A percentile compares a stretch with the other conserved stretches of the same genome.
Conservation (phyloP, 2,329 filamentous ascomycete genomes). For the Penicillium sclerotigenum region DNA sequence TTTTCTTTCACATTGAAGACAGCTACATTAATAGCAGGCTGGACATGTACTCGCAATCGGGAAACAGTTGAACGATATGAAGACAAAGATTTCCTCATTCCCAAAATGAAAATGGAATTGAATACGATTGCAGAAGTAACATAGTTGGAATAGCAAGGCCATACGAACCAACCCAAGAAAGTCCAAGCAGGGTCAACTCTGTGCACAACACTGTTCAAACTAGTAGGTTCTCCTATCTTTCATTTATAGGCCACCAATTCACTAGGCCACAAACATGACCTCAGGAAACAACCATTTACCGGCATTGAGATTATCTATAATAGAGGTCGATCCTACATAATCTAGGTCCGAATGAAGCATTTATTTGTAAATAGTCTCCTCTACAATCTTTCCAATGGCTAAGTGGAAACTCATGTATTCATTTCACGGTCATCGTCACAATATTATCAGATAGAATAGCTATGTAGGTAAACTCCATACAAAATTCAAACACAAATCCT, state of each 20-base stretch:
- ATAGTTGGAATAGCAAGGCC: neutral
- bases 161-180: neutral
- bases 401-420: neutral
- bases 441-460: neutral
- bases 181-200: too few relatives aligned
- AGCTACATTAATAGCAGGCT: neutral
- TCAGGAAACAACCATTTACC: neutral
- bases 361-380: neutral
- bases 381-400: too few relatives aligned
- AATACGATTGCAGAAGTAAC: neutral
- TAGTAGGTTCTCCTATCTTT: too few relatives aligned
- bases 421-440: neutral
- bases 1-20: neutral
- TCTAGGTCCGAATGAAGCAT: neutral
- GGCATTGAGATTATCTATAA: neutral
- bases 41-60: neutral
- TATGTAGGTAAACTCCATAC: too few relatives aligned
- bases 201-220: too few relatives aligned
- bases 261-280: neutral
- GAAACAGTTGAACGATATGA: too few relatives aligned
- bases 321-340: neutral
- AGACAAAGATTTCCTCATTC: neutral
- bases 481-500: neutral
- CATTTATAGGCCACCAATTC: neutral
- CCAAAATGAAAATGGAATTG: neutral